Evolutionary conservation across 441 rosid species (phyloP), one percentile per base, ranked within the genome.

Genomic region (Eutrema salsugineum): DNA sequence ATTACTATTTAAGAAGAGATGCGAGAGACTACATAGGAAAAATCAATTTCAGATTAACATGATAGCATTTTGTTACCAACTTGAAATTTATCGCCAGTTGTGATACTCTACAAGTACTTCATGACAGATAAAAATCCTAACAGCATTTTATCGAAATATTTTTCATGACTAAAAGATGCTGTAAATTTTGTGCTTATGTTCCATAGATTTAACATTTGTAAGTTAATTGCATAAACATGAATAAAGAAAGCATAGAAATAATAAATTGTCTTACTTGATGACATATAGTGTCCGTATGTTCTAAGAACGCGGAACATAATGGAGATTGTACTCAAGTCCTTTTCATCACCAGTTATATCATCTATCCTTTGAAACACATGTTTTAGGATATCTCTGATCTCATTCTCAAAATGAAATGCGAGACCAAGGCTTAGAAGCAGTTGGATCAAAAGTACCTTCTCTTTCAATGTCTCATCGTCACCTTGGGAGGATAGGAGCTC

Each of bases 351-450:
- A 9, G 6, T 20, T 8, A 50, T 28, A 40, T 40, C 44, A 0
- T 49, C 75, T 17, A 40, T 40, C 5, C 4, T 61, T 42, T n/a
- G 24, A 42, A 71, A 71, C 28, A 28, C 75, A 39, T 61, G 17
- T n/a, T 50, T 20, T 5, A 71, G 24, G 19, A 39, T 40, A 9
- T 71, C 54, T 6, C 42, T n/a, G 55, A 71, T 71, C 62, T 51
- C 75, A 17, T 51, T 61, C 19, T 61, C 68, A 17, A 71, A 71
- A 71, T 71, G 62, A 61, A 11, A 71, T 8, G 46, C 49, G 3
- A 49, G 35, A 38, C 75, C 75, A 71, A 71, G 68, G 30, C 68
- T 61, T 2, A 28, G 7, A 24, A 71, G 44, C 11, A 49, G 17
- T 8, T 70, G 68, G 44, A 71, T 50, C 16, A 71, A 62, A 14